Percentiles rank a stretch among this genome's conserved stretches.
phyloP scores from a whole-genome alignment of 1,139 yeast species.

The Blastobotrys indianensis region DNA sequence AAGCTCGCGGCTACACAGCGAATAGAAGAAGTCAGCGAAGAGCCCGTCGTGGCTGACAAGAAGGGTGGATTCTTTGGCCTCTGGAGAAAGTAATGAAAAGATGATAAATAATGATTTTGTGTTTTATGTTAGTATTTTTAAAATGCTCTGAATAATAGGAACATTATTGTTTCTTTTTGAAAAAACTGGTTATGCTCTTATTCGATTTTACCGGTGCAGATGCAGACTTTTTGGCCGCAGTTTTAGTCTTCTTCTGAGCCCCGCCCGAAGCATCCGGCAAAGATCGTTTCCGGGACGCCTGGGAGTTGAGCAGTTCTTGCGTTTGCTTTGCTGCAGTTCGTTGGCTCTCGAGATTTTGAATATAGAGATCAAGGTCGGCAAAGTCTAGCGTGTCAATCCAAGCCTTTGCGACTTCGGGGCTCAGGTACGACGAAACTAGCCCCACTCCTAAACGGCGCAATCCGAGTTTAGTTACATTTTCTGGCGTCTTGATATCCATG shows the following conservation, averaged over 20 bases:
- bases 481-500: constrained; percentile 22
- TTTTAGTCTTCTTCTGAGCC: too few species aligned
- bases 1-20: constrained; percentile 2
- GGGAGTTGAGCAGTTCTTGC: constrained; percentile 9
- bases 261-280: too few species aligned
- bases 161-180: constrained; percentile 16
- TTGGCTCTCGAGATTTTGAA: constrained; percentile 1
- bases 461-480: constrained; percentile 22
- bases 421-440: constrained; percentile 31
- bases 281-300: too few species aligned
- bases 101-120: background rate
- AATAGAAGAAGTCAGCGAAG: constrained; percentile 2
- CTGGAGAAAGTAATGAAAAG: constrained; percentile 1
- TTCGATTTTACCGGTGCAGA: constrained; percentile 15
- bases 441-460: constrained; percentile 25
- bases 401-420: constrained; percentile 17
- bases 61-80: constrained; percentile 16
- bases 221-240: constrained; percentile 2
- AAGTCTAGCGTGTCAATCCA: constrained; percentile 23
- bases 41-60: constrained; percentile 2
- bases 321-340: constrained; percentile 8
- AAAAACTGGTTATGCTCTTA: constrained; percentile 24
- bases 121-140: background rate
- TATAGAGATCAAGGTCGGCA: constrained; percentile 16
- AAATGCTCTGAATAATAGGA: background rate